phyloP scores from a whole-genome alignment of 1,284 basidiomycete species.

The Fomitiporia mediterranea region DNA sequence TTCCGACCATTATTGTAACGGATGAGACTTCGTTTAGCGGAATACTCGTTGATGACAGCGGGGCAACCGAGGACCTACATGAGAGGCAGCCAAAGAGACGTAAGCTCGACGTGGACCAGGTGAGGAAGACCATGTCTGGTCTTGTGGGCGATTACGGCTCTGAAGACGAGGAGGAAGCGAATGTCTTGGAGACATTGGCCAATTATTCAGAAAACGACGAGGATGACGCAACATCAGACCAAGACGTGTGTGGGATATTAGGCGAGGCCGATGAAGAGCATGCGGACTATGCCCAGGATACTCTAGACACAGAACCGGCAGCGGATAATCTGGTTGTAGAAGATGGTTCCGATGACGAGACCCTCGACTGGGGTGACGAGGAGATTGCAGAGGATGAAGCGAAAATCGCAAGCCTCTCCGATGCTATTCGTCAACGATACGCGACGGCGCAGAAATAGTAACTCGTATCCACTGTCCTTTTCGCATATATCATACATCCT shows the following conservation, averaged over 20 bases:
- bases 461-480: neutral
- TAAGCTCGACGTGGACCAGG: conserved; percentile 46
- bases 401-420: conserved; percentile 17
- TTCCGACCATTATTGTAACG: conserved; percentile 73
- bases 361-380: conserved; percentile 57
- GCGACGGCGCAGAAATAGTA: neutral
- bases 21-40: conserved; percentile 55
- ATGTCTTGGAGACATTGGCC: conserved; percentile 44
- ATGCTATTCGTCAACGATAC: conserved; percentile 5
- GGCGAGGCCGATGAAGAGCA: conserved; percentile 26
- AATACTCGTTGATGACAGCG: conserved; percentile 48
- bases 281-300: conserved; percentile 31
- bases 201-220: conserved; percentile 52
- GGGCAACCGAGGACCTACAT: conserved; percentile 34
- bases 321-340: neutral
- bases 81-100: conserved; percentile 45
- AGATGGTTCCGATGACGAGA: conserved; percentile 48
- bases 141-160: conserved; percentile 67
- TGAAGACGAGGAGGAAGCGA: conserved; percentile 36
- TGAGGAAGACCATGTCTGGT: conserved; percentile 49
- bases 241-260: conserved; percentile 22
- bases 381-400: conserved; percentile 29
- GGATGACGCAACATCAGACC: conserved; percentile 14
- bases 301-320: neutral
- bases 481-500: conserved; percentile 12